A percentile compares a stretch with the other conserved stretches of the same genome.
These are phyloP conservation scores for Alternaria longipes DNA, from an alignment of 2,329 filamentous ascomycete species.

Conservation along the genomic window DNA sequence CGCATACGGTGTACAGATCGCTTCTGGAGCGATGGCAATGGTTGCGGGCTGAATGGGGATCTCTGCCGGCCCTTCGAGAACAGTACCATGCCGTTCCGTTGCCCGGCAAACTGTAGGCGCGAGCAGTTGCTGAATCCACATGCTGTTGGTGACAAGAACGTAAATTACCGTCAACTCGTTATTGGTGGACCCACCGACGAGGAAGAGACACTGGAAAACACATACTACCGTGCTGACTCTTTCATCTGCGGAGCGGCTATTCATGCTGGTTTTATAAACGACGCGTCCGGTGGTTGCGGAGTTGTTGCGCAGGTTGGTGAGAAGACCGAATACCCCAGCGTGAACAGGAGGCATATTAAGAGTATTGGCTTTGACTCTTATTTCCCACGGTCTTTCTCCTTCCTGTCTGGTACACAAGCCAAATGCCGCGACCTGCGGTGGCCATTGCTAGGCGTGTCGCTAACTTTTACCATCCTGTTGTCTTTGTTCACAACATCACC, in stretches of 20 bases:
- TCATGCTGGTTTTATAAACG: slow-evolving; percentile 79
- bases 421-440: slow-evolving; percentile 81
- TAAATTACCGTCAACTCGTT: slow-evolving; percentile 64
- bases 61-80: slow-evolving; percentile 79
- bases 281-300: slow-evolving; percentile 79
- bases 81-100: slow-evolving; percentile 75
- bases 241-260: slow-evolving; percentile 87
- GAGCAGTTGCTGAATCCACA: slow-evolving; percentile 74
- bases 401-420: slow-evolving; percentile 72
- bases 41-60: slow-evolving; percentile 77
- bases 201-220: slow-evolving; percentile 52
- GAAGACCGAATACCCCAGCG: slow-evolving; percentile 68
- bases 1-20: slow-evolving; percentile 72
- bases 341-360: slow-evolving; percentile 75
- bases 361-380: slow-evolving; percentile 85
- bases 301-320: slow-evolving; percentile 78
- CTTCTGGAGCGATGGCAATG: slow-evolving; percentile 74
- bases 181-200: slow-evolving; percentile 62
- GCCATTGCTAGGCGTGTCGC: slow-evolving; percentile 81
- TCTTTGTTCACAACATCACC: slow-evolving; percentile 84
- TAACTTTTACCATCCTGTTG: slow-evolving; percentile 78
- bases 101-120: slow-evolving; percentile 75
- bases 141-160: slow-evolving; percentile 74
- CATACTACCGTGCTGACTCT: slow-evolving; percentile 86
- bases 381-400: slow-evolving; percentile 87